These are phyloP conservation scores for Galerina sulciceps DNA, from an alignment of 768 basidiomycete species.

Conservation along the genomic window DNA sequence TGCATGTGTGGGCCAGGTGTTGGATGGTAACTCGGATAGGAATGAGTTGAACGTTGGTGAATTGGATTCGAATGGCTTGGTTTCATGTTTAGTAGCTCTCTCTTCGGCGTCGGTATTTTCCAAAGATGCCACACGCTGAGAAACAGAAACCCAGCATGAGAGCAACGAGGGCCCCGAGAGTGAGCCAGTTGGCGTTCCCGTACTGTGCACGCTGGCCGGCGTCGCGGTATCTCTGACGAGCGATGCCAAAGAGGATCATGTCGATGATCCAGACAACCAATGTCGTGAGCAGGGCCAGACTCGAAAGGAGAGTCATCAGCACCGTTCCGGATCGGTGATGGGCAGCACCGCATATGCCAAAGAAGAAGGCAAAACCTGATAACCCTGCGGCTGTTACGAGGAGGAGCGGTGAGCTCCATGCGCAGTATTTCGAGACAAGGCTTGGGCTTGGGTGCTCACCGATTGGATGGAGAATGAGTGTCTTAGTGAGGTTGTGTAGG, in stretches of 20 bases:
- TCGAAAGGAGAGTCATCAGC: conserved; percentile 72
- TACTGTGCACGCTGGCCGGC: conserved; percentile 54
- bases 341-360: conserved; percentile 66
- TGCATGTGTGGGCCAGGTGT: too few species aligned
- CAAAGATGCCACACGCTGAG: conserved; percentile 67
- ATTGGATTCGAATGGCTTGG: not conserved
- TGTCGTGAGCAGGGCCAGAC: conserved; percentile 68
- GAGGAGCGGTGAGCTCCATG: not conserved
- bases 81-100: conserved; percentile 27
- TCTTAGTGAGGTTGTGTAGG: conserved; percentile 72
- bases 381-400: conserved; percentile 58
- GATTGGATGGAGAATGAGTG: conserved; percentile 81
- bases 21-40: too few species aligned
- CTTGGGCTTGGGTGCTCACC: conserved; percentile 42
- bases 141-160: conserved; percentile 71
- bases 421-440: not conserved
- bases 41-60: not conserved
- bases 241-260: conserved; percentile 80
- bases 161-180: conserved; percentile 72
- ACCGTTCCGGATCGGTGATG: conserved; percentile 76
- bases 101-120: conserved; percentile 56
- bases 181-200: conserved; percentile 86
- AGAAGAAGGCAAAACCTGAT: conserved; percentile 65
- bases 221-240: conserved; percentile 58
- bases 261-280: conserved; percentile 78